A percentile compares a stretch with the other conserved stretches of the same genome.
phyloP scores from a whole-genome alignment of 2,329 filamentous ascomycete genomes.

The Nannizzia gypsea region DNA sequence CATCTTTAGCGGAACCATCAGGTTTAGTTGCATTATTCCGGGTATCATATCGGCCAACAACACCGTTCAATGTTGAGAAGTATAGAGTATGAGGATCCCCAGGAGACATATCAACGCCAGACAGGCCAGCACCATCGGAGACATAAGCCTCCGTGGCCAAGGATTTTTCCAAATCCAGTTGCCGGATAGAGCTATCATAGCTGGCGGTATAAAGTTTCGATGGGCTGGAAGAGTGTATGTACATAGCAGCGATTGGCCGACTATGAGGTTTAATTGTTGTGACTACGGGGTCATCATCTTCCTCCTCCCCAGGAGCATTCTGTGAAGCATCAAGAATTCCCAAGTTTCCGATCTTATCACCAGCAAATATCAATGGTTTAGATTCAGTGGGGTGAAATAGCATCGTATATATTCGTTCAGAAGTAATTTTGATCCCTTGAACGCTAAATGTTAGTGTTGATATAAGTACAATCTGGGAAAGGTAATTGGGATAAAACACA shows the following conservation, averaged over 20 bases:
- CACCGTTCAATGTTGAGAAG: conserved; percentile 77
- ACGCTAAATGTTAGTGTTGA: conserved; percentile 1
- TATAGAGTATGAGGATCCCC: conserved; percentile 62
- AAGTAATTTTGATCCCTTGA: conserved; percentile 77
- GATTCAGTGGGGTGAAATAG: conserved; percentile 77
- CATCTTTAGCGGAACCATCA: not conserved
- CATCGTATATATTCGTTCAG: conserved; percentile 75
- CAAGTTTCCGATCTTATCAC: conserved; percentile 83
- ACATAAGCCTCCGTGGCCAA: conserved; percentile 72
- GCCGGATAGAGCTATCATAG: conserved; percentile 85
- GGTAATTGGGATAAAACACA: conserved; percentile 28
- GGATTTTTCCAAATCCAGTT: conserved; percentile 70
- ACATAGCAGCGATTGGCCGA: conserved; percentile 74
- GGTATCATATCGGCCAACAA: conserved; percentile 69
- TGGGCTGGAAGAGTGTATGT: conserved; percentile 59
- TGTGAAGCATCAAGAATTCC: conserved; percentile 87
- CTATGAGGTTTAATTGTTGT: conserved; percentile 84
- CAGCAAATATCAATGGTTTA: conserved; percentile 82
- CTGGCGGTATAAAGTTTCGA: conserved; percentile 74
- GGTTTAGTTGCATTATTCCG: conserved; percentile 33
- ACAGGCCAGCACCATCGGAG: conserved; percentile 69
- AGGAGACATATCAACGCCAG: conserved; percentile 66
- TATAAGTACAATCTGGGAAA: not conserved
- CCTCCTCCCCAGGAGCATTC: conserved; percentile 47
- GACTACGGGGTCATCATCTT: conserved; percentile 63